phyloP scores from a whole-genome alignment of 345 rosid species.

The Noccaea bulbosa region DNA sequence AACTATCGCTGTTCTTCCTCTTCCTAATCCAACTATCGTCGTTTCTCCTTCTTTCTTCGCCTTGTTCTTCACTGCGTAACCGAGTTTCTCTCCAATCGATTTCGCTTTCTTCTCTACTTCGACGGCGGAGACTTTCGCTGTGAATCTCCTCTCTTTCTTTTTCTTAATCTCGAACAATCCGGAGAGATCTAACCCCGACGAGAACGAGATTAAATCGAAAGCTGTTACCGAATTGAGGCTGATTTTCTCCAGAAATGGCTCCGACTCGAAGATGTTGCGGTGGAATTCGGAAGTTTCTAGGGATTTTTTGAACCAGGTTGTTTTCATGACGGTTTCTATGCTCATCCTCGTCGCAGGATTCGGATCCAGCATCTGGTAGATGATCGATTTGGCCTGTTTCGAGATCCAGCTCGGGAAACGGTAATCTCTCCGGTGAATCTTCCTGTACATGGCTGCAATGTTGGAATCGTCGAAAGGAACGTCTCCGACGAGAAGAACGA shows the following conservation, averaged over 20 bases:
- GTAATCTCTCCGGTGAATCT: constrained; percentile 65
- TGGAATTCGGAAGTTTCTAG: constrained; percentile 36
- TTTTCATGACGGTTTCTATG: constrained; percentile 56
- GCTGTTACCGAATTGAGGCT: constrained; percentile 55
- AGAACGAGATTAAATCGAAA: constrained; percentile 75
- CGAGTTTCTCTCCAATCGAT: constrained; percentile 66
- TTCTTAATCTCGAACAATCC: constrained; percentile 63
- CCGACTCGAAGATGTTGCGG: constrained; percentile 33
- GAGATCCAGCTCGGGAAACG: constrained; percentile 68
- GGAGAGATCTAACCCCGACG: constrained; percentile 75
- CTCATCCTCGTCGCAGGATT: constrained; percentile 79
- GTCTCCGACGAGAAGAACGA: constrained; percentile 57
- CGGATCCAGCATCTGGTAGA: constrained; percentile 79
- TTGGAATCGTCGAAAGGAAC: constrained; percentile 77
- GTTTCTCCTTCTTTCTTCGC: constrained; percentile 52
- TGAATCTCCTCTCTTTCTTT: constrained; percentile 67
- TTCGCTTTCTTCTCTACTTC: constrained; percentile 61
- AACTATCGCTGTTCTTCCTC: constrained; percentile 59
- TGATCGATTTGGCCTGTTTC: constrained; percentile 58
- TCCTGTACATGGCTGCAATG: constrained; percentile 67
- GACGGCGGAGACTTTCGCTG: constrained; percentile 55
- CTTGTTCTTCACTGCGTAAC: constrained; percentile 67
- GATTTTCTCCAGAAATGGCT: constrained; percentile 13
- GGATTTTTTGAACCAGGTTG: constrained; percentile 66
- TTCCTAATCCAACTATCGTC: constrained; percentile 52